Evolutionary conservation across 1,139 yeast species (phyloP).

Genomic region (Debaryomycetaceae sp.): DNA sequence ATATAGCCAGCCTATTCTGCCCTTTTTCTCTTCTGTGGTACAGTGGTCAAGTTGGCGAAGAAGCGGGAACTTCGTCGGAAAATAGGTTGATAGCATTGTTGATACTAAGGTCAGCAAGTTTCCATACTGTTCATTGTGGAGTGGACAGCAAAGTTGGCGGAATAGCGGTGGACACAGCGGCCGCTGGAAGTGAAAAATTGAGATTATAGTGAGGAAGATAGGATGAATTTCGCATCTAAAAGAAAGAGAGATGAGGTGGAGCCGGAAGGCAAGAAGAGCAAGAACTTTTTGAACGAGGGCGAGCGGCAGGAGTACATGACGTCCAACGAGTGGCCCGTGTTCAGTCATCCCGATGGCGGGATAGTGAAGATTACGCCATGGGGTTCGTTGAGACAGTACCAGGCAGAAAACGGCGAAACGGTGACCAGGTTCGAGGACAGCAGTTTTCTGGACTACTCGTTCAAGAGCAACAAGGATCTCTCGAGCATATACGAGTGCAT

Average conservation of each 20-base stretch:
- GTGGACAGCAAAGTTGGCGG: background rate
- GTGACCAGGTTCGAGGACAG: constrained; percentile 43
- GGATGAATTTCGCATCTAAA: constrained; percentile 17
- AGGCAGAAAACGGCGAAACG: constrained; percentile 32
- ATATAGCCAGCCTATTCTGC: constrained; percentile 7
- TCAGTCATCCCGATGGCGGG: constrained; percentile 64
- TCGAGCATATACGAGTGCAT: constrained; percentile 11
- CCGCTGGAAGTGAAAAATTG: background rate
- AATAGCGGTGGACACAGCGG: background rate
- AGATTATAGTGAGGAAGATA: background rate
- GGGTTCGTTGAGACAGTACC: constrained; percentile 44
- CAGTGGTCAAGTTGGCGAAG: background rate
- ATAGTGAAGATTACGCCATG: constrained; percentile 61
- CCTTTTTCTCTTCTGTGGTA: constrained; percentile 5
- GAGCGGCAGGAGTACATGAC: constrained; percentile 20
- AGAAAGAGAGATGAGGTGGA: constrained; percentile 25
- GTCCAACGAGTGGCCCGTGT: constrained; percentile 56
- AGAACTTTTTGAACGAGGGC: constrained; percentile 18
- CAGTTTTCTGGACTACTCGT: constrained; percentile 36
- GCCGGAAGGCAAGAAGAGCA: constrained; percentile 21
- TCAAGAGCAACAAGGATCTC: constrained; percentile 8
- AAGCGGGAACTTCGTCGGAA: background rate
- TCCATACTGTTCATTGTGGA: background rate
- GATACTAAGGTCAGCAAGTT: background rate
- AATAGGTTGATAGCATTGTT: background rate